These are phyloP conservation scores for Paramyrothecium roridum DNA, from an alignment of 2,329 filamentous ascomycete genomes.

Conservation along the genomic window DNA sequence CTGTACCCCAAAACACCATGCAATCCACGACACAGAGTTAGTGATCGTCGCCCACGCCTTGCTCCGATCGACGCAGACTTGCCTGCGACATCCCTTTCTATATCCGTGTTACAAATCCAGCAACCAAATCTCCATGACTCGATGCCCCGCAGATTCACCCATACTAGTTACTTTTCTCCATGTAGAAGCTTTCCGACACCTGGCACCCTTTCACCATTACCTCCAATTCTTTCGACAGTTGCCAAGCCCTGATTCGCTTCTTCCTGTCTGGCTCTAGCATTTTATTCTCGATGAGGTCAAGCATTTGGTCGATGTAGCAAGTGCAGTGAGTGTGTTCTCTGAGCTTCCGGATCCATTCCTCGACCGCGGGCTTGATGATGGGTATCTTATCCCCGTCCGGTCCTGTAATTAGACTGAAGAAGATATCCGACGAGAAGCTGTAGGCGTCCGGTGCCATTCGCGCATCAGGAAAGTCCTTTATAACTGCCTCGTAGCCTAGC, in stretches of 20 bases:
- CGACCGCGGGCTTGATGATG: neutral
- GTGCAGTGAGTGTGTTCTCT: neutral
- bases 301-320: neutral
- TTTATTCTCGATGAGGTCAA: neutral
- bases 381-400: neutral
- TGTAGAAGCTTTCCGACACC: neutral
- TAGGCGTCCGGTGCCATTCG: neutral
- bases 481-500: neutral
- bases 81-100: neutral
- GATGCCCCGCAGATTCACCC: neutral
- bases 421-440: neutral
- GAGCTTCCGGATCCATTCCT: neutral
- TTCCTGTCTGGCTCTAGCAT: neutral
- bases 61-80: neutral
- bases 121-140: neutral
- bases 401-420: neutral
- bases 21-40: neutral
- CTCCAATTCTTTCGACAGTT: neutral
- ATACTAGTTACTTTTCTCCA: neutral
- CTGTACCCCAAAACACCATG: neutral
- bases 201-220: neutral
- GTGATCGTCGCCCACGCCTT: neutral
- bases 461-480: neutral
- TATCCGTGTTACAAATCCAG: neutral
- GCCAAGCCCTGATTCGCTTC: neutral